A percentile compares a stretch with the other conserved stretches of the same genome.
These are phyloP conservation scores for Monilinia fructigena DNA, from an alignment of 2,329 filamentous ascomycete genomes.

Conservation along the genomic window DNA sequence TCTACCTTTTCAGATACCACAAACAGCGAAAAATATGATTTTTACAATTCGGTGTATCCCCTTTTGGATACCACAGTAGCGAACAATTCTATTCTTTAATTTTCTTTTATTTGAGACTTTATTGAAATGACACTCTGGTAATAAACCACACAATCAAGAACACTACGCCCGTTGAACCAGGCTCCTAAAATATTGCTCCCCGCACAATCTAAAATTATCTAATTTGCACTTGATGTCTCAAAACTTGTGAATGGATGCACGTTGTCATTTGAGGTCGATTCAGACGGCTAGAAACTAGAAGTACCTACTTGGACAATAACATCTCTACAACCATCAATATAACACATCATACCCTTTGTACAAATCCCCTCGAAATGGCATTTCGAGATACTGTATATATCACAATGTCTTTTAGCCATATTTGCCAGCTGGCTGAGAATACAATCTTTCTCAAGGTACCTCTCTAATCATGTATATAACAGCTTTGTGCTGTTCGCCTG, in stretches of 20 bases:
- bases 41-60: no score
- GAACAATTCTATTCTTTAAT: not conserved
- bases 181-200: no score
- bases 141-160: not conserved
- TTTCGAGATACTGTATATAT: not conserved
- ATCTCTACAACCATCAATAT: no score
- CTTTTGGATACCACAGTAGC: conserved; percentile 12
- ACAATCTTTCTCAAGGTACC: not conserved
- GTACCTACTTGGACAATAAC: no score
- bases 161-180: no score
- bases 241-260: no score
- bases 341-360: not conserved
- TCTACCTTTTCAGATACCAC: conserved; percentile 1
- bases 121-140: not conserved
- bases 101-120: not conserved
- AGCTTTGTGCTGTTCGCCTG: not conserved
- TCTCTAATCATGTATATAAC: not conserved
- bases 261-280: no score
- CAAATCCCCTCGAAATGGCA: not conserved
- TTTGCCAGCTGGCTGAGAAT: not conserved
- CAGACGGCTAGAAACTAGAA: no score
- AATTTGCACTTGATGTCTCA: no score
- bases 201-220: no score
- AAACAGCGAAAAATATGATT: not conserved
- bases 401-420: not conserved